Percentiles rank a stretch among this genome's conserved stretches.
Conservation (phyloP, 2,329 filamentous ascomycete species). For the Chaetomium globosum region DNA sequence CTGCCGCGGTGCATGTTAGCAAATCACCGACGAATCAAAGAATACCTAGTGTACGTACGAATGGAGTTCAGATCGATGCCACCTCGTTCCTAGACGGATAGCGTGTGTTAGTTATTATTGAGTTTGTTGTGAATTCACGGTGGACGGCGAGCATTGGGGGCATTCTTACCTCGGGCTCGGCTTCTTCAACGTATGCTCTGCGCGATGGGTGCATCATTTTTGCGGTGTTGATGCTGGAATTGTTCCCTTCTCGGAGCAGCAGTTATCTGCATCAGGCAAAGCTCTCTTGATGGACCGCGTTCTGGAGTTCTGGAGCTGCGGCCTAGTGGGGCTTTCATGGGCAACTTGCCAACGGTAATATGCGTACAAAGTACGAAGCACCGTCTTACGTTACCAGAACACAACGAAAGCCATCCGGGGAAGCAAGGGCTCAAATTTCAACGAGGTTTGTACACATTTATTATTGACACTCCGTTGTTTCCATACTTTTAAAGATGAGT, state of each 20-base stretch:
- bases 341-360: background rate
- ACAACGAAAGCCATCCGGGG: too few species aligned
- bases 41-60: conserved; percentile 40
- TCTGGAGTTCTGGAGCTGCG: background rate
- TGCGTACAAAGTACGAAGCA: too few species aligned
- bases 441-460: background rate
- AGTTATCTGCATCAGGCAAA: background rate
- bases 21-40: background rate
- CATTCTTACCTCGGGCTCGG: conserved; percentile 62
- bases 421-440: too few species aligned
- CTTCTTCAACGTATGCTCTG: conserved; percentile 92
- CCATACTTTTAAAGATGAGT: too few species aligned
- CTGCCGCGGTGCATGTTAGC: conserved; percentile 29
- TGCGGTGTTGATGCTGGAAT: conserved; percentile 4
- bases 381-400: background rate
- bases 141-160: conserved; percentile 2
- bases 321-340: background rate
- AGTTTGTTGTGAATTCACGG: conserved; percentile 29
- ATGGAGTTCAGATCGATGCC: conserved; percentile 56
- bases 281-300: conserved; percentile 2
- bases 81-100: conserved; percentile 40
- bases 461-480: background rate
- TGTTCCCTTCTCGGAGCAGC: background rate
- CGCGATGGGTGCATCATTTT: conserved; percentile 81
- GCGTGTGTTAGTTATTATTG: conserved; percentile 35